Evolutionary conservation across 2,329 filamentous ascomycete genomes (phyloP), one percentile per base, ranked within the genome.

Genomic region (Nemania bipapillata): DNA sequence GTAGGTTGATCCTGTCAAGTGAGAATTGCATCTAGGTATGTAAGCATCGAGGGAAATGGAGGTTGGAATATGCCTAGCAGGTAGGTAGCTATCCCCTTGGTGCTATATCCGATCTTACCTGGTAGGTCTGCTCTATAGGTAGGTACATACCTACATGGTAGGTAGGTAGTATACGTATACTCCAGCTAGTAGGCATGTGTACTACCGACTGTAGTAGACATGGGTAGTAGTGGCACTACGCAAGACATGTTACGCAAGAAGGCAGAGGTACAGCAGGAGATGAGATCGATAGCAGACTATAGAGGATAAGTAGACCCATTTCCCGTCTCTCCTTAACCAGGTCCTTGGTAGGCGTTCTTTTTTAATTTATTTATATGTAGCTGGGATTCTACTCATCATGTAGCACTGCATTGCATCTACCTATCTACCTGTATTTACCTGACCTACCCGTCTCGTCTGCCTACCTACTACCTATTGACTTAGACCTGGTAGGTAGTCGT

Each of bases 241-340:
- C 40, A 45, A 45, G 40, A 45, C 40, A n/a, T 45, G 40, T 49
- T 26, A 49, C 24, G 45, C 24, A 60, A 50, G 28, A 40, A 40
- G 54, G 11, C 4, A 30, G 12, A 28, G 24, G 4, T 24, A 20
- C 12, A 30, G 26, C 20, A 22, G 20, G 28, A 54, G 28, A 11
- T 15, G 4, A 22, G 17, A 49, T 45, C 17, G 32, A 45, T 4
- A 15, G 45, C 37, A 50, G 4, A 42, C 11, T 24, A 24, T 37
- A 37, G 30, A 37, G 20, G 5, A 40, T 60, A 60, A 40, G 45
- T 52, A 60, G 59, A 24, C 26, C 37, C 49, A 17, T 49, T 47
- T 61, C 58, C 15, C 40, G 8, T 32, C 35, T 30, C 17, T 24
- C 42, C 30, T 9, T 9, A n/a, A n/a, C n/a, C n/a, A n/a, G n/a